Conservation (phyloP, 1,284 basidiomycete genomes). For the Marasmius tenuissimus region DNA sequence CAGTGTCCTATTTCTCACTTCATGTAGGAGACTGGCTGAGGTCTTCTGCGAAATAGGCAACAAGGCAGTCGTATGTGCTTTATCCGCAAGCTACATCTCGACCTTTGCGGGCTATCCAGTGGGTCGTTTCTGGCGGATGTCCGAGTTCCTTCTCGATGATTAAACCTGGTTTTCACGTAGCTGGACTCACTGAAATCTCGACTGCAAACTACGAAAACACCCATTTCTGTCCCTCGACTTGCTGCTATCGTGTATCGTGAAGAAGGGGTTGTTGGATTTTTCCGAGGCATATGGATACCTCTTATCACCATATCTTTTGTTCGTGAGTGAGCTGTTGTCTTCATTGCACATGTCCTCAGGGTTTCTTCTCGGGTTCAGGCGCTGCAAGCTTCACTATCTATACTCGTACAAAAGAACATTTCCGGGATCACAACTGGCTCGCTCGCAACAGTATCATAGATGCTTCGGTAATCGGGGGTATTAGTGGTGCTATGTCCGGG, state of each 20-base stretch:
- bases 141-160: background rate
- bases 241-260: constrained; percentile 79
- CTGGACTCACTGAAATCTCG: constrained; percentile 92
- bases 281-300: constrained; percentile 89
- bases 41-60: constrained; percentile 47
- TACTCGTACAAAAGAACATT: constrained; percentile 82
- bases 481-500: constrained; percentile 82
- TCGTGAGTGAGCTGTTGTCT: constrained; percentile 52
- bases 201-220: constrained; percentile 82
- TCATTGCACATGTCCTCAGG: constrained; percentile 5
- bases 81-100: constrained; percentile 80
- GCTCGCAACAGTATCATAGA: constrained; percentile 61
- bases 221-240: constrained; percentile 72
- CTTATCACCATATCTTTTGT: constrained; percentile 97
- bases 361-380: constrained; percentile 39
- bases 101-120: constrained; percentile 84
- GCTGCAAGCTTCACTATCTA: constrained; percentile 94
- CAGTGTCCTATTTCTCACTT: constrained; percentile 15
- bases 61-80: constrained; percentile 80
- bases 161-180: constrained; percentile 15
- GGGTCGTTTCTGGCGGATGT: constrained; percentile 24
- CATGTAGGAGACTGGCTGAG: constrained; percentile 10
- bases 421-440: constrained; percentile 63
- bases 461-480: constrained; percentile 73
- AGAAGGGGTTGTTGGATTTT: constrained; percentile 92